Base-by-base conservation (phyloP, 2,329 filamentous ascomycete genomes). In the Ophiostoma sp. region DNA sequence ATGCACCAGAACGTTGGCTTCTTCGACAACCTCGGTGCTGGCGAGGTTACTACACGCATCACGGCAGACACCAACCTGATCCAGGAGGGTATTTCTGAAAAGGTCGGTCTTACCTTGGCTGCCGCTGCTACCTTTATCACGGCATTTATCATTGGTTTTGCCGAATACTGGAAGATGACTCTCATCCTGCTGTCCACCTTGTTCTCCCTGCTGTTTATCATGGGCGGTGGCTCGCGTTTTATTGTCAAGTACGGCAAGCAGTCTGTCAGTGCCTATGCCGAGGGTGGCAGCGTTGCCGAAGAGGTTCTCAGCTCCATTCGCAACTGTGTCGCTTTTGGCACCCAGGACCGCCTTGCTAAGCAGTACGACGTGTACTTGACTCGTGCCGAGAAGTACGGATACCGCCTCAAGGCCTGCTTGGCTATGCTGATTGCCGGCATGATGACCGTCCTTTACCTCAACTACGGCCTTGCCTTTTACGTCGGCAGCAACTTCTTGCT, bases 241-340 rank as follows among this genome's bases (percentile, higher is more conserved):
- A 90, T 97, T 75, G 83, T 96, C 77, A 92, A 89, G 78, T 94
- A 86, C 79, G 94, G 90, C 80, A 94, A 93, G 80, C 82, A 87
- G 71, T 90, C 91, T 1, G 83, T 97, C 67, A 84, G 90, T 68
- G 87, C 92, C 0, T 97, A 96, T 76, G 94, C 92, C 35, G 83
- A 88, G 67, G 94, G 94, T 73, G 94, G 94, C 70, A 94, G 90
- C 1, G 86, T 98, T 15, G 94, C 93, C 4, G 95, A 98, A 77
- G 95, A 99, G 80, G 94, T 97, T 69, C 86, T 99, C 76, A 94
- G 92, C 78, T 97, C 94, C 1, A 90, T 98, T 74, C 89, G 95
- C 73, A 98, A 96, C 76, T 91, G 94, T 7, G 89, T 92, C 8
- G 95, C 95, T 39, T 99, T 97, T 76, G 93, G 93, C 62, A 97